Evolutionary conservation across 2,329 filamentous ascomycete species (phyloP).

Genomic region (Ophiostoma quercus): DNA sequence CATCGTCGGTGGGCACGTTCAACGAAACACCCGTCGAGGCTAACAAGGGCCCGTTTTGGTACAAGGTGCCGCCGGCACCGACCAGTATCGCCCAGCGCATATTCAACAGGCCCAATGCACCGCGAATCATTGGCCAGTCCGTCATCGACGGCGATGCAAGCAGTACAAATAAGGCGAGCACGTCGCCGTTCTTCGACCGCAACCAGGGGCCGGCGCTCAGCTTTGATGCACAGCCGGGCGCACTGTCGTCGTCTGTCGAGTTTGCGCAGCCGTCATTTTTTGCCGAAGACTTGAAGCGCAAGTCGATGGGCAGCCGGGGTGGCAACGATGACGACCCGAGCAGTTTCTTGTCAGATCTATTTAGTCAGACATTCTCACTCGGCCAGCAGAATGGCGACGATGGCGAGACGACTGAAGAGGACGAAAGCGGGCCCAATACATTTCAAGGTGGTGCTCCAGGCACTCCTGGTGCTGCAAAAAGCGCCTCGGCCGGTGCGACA

Average conservation of each 20-base stretch:
- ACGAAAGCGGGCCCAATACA: not conserved
- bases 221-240: not conserved
- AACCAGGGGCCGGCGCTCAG: not conserved
- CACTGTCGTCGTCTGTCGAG: constrained; percentile 21
- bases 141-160: not conserved
- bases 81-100: constrained; percentile 58
- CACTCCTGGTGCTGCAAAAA: not conserved
- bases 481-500: not conserved
- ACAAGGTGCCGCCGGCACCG: constrained; percentile 64
- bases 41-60: constrained; percentile 57
- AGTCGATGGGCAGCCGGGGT: not conserved
- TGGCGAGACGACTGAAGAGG: constrained; percentile 26
- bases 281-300: constrained; percentile 37
- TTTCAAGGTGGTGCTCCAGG: not conserved
- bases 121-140: constrained; percentile 38
- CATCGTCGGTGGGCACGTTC: constrained; percentile 34
- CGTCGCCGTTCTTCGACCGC: not conserved
- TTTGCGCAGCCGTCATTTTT: constrained; percentile 55
- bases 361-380: constrained; percentile 43
- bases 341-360: constrained; percentile 42
- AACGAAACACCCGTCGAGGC: constrained; percentile 43
- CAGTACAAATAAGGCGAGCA: constrained; percentile 34
- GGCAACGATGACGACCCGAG: constrained; percentile 38
- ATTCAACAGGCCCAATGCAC: constrained; percentile 56
- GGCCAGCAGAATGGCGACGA: constrained; percentile 30